Evolutionary conservation across 2,329 filamentous ascomycete species (phyloP).

Genomic region (Paecilomyces variotii): DNA sequence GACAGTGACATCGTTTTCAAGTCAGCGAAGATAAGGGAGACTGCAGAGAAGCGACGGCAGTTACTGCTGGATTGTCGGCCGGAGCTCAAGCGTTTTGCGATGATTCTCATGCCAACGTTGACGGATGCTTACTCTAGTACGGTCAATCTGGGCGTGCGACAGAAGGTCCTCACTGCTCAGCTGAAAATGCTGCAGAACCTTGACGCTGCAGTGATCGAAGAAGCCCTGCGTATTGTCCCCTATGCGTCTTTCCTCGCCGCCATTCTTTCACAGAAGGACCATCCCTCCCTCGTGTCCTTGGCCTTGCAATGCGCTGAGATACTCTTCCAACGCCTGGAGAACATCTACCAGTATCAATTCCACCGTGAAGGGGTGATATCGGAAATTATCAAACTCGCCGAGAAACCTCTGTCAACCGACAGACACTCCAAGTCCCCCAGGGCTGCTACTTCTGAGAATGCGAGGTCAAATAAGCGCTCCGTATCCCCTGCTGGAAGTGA

Average conservation of each 20-base stretch:
- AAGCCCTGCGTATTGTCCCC: constrained; percentile 77
- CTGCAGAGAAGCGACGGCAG: constrained; percentile 70
- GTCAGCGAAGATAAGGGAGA: constrained; percentile 41
- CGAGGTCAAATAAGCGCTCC: constrained; percentile 7
- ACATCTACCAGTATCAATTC: constrained; percentile 91
- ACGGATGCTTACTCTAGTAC: constrained; percentile 97
- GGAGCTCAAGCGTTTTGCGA: constrained; percentile 82
- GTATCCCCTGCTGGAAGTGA: constrained; percentile 6
- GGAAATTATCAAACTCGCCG: constrained; percentile 76
- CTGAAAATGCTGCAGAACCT: constrained; percentile 96
- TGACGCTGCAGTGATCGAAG: constrained; percentile 74
- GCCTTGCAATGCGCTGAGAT: constrained; percentile 86
- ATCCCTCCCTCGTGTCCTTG: constrained; percentile 75
- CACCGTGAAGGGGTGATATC: constrained; percentile 93
- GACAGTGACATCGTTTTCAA: constrained; percentile 38
- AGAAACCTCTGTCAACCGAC: constrained; percentile 25
- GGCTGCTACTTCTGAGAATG: constrained; percentile 11
- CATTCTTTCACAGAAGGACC: constrained; percentile 91
- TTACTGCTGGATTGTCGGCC: constrained; percentile 73
- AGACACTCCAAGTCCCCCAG: constrained; percentile 11
- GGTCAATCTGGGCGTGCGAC: constrained; percentile 86
- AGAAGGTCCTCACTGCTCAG: constrained; percentile 92
- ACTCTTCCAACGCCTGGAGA: constrained; percentile 71
- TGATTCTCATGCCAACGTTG: constrained; percentile 87
- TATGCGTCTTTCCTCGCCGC: constrained; percentile 94